Evolutionary conservation across 2,329 filamentous ascomycete genomes (phyloP), one percentile per base, ranked within the genome.

Genomic region (Hysterium pulicare): DNA sequence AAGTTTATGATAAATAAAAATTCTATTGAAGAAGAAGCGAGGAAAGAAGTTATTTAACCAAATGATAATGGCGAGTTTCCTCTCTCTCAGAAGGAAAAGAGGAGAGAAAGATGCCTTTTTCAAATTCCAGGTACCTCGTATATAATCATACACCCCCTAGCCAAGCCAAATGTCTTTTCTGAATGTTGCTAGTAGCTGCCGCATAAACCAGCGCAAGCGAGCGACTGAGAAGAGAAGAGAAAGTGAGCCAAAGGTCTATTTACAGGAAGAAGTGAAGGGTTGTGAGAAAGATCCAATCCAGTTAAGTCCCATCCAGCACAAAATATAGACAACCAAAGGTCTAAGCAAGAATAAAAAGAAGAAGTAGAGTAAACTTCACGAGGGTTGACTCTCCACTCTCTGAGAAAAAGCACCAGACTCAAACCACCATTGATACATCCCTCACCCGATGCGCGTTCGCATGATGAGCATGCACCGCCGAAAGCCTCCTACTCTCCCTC

Each of bases 401-500:
- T 3, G 13, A 34, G 11, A 15, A 10, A 19, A 34, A 16, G 32
- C 15, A 34, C 6, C 6, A 4, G 32, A 4, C 13, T 19, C 11
- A 34, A 16, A 19, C 13, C 32, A 17, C 32, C 17, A 4, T 17
- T n/a, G n/a, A 10, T 19, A 10, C 11, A 19, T 17, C 3, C 13
- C 8, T 34, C 32, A 17, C 11, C 32, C 32, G 4, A 15, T 15
- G 10, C 13, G 32, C 32, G 21, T 10, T 16, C 34, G 34, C 34
- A 37, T 37, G 34, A 21, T 37, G 17, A 9, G 34, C 22, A 19
- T 34, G 32, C 10, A 4, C 13, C 7, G 21, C 37, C n/a, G 37
- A 21, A 31, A 39, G 37, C 13, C 37, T 15, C 15, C 26, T n/a
- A 11, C 50, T 49, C 40, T 45, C 15, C 22, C 46, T 42, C 45